Evolutionary conservation across 2,329 filamentous ascomycete genomes (phyloP), one percentile per base, ranked within the genome.

Genomic region (Colletotrichum falcatum): DNA sequence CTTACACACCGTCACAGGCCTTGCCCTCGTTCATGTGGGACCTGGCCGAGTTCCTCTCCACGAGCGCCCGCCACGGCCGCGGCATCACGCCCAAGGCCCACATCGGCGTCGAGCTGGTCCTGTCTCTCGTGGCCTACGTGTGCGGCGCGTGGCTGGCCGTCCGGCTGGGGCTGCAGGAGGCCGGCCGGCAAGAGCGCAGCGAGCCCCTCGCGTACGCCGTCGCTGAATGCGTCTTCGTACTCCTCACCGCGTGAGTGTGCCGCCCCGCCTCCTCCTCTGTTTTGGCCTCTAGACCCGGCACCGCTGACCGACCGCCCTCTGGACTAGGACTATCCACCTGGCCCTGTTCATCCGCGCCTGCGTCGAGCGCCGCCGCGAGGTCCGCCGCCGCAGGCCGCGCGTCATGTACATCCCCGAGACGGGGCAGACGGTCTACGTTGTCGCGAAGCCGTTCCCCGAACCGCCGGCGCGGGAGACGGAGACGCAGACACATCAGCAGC

Each of bases 261-360:
- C n/a, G n/a, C 26, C 5, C 4, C 3, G 1, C 3, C 14, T 5
- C 28, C 16, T 9, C n/a, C n/a, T n/a, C n/a, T n/a, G n/a, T n/a
- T n/a, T 28, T 3, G 12, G 16, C 18, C 1, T 48, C 23, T 26
- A 1, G 3, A 44, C 4, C 42, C 20, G 42, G n/a, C 42, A 11
- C 20, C 49, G 28, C 30, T 46, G 35, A 66, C 6, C n/a, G n/a
- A n/a, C n/a, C n/a, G 42, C 28, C 37, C 11, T 9, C 9, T 5
- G 2, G n/a, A 28, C 4, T 28, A 77, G 76, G 3, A 8, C 74
- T 9, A 56, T 76, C 2, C 76, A 74, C 44, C 74, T 77, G 37
- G 59, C 73, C 56, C 73, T 79, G 35, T 78, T 76, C 60, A 63
- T 78, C 18, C 75, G 77, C 33, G 75, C 76, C 63, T 78, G 76